These are phyloP conservation scores for Oehlia diaphana DNA, from an alignment of 192 early-diverging fungal species.

Conservation along the genomic window DNA sequence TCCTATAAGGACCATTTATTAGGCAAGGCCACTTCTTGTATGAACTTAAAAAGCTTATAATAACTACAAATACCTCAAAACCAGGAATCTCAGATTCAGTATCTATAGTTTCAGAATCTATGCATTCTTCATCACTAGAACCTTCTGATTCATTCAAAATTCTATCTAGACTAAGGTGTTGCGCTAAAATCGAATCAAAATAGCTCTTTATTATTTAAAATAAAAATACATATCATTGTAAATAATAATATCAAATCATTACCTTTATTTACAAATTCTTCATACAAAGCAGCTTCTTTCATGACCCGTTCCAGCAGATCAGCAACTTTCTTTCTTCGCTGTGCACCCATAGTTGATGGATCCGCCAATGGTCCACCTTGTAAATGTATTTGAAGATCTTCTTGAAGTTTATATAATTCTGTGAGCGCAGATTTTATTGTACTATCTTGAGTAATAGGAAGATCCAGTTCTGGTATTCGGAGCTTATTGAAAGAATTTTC, in stretches of 20 bases:
- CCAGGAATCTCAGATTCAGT: conserved; percentile 44
- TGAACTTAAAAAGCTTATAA: conserved; percentile 20
- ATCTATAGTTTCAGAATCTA: conserved; percentile 47
- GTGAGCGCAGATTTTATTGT: conserved; percentile 49
- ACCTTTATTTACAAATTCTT: conserved; percentile 65
- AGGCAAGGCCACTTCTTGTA: neutral
- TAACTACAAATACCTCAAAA: conserved; percentile 39
- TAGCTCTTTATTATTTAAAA: neutral
- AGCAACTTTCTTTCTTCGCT: conserved; percentile 47
- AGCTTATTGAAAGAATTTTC: conserved; percentile 55
- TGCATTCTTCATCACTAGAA: conserved; percentile 46
- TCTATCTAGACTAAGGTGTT: conserved; percentile 55
- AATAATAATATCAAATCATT: neutral
- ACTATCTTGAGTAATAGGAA: conserved; percentile 55
- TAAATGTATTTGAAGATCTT: conserved; percentile 61
- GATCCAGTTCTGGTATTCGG: conserved; percentile 57
- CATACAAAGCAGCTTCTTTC: conserved; percentile 58
- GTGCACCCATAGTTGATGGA: conserved; percentile 38
- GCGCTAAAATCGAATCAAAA: conserved; percentile 33
- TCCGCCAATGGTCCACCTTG: conserved; percentile 57
- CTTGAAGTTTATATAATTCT: conserved; percentile 55
- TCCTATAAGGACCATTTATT: conserved; percentile 19
- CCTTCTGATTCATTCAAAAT: conserved; percentile 59
- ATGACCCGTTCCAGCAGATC: conserved; percentile 52
- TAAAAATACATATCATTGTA: neutral